phyloP scores from a whole-genome alignment of 805 yeast genomes.

The Candida andamanensis region DNA sequence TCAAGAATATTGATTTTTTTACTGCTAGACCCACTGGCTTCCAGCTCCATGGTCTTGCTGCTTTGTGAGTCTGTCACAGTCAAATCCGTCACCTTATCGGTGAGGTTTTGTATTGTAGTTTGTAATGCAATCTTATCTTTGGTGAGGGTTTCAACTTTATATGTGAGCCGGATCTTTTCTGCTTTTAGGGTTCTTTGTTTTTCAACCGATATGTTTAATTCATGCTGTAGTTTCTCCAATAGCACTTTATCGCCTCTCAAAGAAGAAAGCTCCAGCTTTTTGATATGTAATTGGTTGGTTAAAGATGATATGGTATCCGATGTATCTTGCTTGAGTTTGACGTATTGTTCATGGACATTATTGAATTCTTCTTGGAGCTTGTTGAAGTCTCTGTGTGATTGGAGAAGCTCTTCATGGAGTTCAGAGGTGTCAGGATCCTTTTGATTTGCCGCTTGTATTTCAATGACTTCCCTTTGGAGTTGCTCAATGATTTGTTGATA shows the following conservation, averaged over 20 bases:
- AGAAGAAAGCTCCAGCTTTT: conserved; percentile 13
- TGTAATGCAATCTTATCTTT: conserved; percentile 35
- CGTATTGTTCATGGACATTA: conserved; percentile 10
- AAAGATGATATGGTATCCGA: conserved; percentile 18
- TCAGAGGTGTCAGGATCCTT: conserved; percentile 5
- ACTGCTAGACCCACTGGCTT: conserved; percentile 3
- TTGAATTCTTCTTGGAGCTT: conserved; percentile 15
- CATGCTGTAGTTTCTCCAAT: conserved; percentile 29
- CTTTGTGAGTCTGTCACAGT: conserved; percentile 15
- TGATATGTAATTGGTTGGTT: conserved; percentile 18
- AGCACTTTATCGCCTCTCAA: conserved; percentile 9
- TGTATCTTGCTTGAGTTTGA: conserved; percentile 18
- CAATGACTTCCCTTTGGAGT: conserved; percentile 28
- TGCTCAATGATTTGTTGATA: conserved; percentile 26
- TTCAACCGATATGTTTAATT: conserved; percentile 36
- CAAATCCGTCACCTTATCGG: conserved; percentile 27
- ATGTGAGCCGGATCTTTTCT: conserved; percentile 40
- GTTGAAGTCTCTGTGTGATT: conserved; percentile 15
- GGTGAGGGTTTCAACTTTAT: conserved; percentile 32
- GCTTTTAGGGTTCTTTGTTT: conserved; percentile 40
- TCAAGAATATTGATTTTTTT: conserved; percentile 27
- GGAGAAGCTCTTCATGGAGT: conserved; percentile 14
- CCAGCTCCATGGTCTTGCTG: conserved; percentile 4
- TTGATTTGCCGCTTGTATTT: conserved; percentile 15
- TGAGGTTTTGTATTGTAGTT: conserved; percentile 31